Base-by-base conservation (phyloP, 2,329 filamentous ascomycete species). In the Cytospora schulzeri region DNA sequence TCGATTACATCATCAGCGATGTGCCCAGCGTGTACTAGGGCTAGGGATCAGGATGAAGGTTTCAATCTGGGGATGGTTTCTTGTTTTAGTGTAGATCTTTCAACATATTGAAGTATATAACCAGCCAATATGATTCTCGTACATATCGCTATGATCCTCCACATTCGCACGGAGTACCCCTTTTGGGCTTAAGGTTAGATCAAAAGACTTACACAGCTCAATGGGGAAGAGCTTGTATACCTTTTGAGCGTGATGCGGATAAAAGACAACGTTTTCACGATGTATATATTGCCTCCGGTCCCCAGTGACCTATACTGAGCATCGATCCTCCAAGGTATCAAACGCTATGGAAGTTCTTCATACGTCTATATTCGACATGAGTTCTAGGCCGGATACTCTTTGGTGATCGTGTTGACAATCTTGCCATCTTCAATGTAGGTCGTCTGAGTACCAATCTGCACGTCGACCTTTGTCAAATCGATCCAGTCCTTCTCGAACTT, bases 11-110 rank as follows among this genome's bases (percentile, higher is more conserved):
- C 7, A 68, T 63, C 63, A 66, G 50, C n/a, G 68, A 67, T n/a
- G 61, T 66, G 50, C 69, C 71, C 14, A 64, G 19, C 26, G 71
- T 73, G 12, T 74, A 68, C 38, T 71, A 50, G n/a, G 12, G 14
- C 2, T n/a, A 14, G 5, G n/a, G 4, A 7, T 48, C 1, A 11
- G n/a, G 11, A 24, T 2, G n/a, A 14, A 9, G n/a, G 45, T 4
- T 24, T 14, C 17, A 4, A n/a, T 1, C 4, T 24, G n/a, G 8
- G 9, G 45, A 8, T 22, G n/a, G 22, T 50, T 50, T 48, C 11
- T 17, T 31, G 12, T 11, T 57, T 41, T 15, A 14, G 8, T 57
- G 33, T 55, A 55, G 4, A 55, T 38, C 17, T 41, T 57, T 14
- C 19, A 15, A 57, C n/a, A 19, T 24, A 9, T 41, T 8, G 12